Evolutionary conservation across 2,329 filamentous ascomycete genomes (phyloP).

Genomic region (Dactylella cylindrospora): DNA sequence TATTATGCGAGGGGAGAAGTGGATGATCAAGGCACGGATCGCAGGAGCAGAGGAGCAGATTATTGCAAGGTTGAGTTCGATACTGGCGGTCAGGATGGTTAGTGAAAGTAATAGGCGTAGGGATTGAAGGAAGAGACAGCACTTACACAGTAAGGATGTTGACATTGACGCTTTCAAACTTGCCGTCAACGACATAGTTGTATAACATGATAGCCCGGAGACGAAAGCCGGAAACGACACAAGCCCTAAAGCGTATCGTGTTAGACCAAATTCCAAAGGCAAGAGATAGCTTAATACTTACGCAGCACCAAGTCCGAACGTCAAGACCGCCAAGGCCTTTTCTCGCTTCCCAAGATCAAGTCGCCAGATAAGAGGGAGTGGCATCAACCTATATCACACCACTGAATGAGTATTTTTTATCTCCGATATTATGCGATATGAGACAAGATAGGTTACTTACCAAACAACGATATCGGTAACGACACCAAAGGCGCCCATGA

Average conservation of each 20-base stretch:
- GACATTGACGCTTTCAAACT: conserved; percentile 16
- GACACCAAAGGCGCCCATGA: conserved; percentile 23
- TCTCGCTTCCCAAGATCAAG: conserved; percentile 25
- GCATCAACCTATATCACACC: conserved; percentile 17
- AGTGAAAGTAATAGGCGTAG: background rate
- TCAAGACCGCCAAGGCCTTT: conserved; percentile 32
- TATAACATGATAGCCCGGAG: conserved; percentile 26
- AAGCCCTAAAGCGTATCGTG: conserved; percentile 13
- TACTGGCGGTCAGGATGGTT: background rate
- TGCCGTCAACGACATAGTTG: conserved; percentile 28
- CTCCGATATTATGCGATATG: background rate
- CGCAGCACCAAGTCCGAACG: conserved; percentile 39
- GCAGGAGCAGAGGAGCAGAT: conserved; percentile 35
- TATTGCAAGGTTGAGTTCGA: conserved; percentile 38
- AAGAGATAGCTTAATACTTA: conserved; percentile 1
- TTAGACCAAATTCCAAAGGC: background rate
- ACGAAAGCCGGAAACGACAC: conserved; percentile 35
- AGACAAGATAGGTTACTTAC: background rate
- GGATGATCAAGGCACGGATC: conserved; percentile 33
- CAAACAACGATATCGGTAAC: conserved; percentile 32
- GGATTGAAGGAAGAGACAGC: background rate
- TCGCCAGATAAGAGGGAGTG: conserved; percentile 28
- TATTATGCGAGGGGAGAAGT: conserved; percentile 24
- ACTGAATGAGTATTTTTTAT: background rate
- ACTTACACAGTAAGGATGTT: conserved; percentile 35